These are phyloP conservation scores for Fusarium aywerte DNA, from an alignment of 2,329 filamentous ascomycete genomes.

Conservation along the genomic window DNA sequence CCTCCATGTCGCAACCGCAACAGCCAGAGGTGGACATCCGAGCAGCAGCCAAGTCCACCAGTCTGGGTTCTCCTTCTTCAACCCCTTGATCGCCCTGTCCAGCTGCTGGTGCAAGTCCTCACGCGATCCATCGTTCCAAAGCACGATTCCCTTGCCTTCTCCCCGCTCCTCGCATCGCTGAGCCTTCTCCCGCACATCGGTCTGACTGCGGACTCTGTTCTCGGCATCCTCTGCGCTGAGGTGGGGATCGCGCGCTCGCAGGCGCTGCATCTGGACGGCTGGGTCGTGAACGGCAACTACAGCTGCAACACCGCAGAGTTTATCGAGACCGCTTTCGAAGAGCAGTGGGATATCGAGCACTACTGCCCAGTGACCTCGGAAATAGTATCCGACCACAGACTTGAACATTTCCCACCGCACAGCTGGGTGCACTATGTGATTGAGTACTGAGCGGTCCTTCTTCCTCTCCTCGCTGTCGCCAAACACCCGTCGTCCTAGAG, in stretches of 20 bases:
- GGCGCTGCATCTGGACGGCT: constrained; percentile 80
- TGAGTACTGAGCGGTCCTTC: constrained; percentile 80
- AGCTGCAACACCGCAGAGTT: constrained; percentile 83
- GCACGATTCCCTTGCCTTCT: constrained; percentile 75
- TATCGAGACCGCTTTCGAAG: constrained; percentile 88
- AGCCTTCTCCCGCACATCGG: constrained; percentile 86
- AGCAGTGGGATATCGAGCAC: constrained; percentile 92
- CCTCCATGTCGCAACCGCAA: constrained; percentile 74
- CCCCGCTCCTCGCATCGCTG: constrained; percentile 74
- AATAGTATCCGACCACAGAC: constrained; percentile 76
- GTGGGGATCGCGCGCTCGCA: constrained; percentile 80
- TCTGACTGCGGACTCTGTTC: constrained; percentile 87
- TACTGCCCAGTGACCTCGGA: constrained; percentile 84
- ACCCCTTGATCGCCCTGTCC: constrained; percentile 69
- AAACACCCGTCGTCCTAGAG: constrained; percentile 87
- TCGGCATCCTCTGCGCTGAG: constrained; percentile 86
- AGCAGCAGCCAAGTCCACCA: constrained; percentile 86
- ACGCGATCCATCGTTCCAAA: constrained; percentile 88
- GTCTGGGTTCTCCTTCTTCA: constrained; percentile 72
- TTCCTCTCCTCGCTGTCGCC: constrained; percentile 77
- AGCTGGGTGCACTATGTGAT: constrained; percentile 91
- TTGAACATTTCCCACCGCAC: constrained; percentile 86
- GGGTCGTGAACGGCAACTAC: constrained; percentile 88
- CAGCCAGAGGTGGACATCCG: constrained; percentile 79
- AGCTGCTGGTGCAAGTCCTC: constrained; percentile 76